phyloP scores from a whole-genome alignment of 2,329 filamentous ascomycete genomes.

The Akanthomyces uredinophilus region DNA sequence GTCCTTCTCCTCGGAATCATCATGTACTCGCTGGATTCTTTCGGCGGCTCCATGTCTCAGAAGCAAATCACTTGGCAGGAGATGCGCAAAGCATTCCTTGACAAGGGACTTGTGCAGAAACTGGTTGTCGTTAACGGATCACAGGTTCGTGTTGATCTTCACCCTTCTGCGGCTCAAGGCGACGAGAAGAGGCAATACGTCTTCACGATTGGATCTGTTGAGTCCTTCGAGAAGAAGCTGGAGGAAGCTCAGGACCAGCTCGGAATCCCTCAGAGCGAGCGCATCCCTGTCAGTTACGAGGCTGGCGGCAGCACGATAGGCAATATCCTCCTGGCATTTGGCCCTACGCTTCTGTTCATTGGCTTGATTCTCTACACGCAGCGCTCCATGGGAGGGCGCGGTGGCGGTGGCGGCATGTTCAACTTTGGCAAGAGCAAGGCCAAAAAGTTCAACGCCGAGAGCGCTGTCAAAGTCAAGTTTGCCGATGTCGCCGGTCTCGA shows the following conservation, averaged over 20 bases:
- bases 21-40: conserved; percentile 38
- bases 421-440: conserved; percentile 94
- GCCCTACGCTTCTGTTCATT: conserved; percentile 80
- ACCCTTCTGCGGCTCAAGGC: conserved; percentile 66
- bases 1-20: conserved; percentile 48
- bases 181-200: conserved; percentile 57
- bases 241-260: conserved; percentile 86
- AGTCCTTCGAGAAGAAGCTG: conserved; percentile 83
- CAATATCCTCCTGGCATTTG: conserved; percentile 71
- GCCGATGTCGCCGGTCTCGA: conserved; percentile 96
- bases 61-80: conserved; percentile 97
- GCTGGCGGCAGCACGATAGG: conserved; percentile 70
- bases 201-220: conserved; percentile 92
- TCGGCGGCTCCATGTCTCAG: conserved; percentile 39
- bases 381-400: conserved; percentile 65
- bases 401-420: conserved; percentile 72
- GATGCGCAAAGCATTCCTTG: conserved; percentile 85
- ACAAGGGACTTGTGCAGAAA: conserved; percentile 94
- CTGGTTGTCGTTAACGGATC: conserved; percentile 70
- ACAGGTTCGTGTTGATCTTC: conserved; percentile 73
- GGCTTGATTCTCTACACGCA: conserved; percentile 77
- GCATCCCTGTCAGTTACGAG: conserved; percentile 87
- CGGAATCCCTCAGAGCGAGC: conserved; percentile 76
- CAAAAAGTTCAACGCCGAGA: conserved; percentile 97
- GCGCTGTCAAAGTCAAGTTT: conserved; percentile 94